Conservation (phyloP, 164 flowering plant genomes). For the Sedum album region DNA sequence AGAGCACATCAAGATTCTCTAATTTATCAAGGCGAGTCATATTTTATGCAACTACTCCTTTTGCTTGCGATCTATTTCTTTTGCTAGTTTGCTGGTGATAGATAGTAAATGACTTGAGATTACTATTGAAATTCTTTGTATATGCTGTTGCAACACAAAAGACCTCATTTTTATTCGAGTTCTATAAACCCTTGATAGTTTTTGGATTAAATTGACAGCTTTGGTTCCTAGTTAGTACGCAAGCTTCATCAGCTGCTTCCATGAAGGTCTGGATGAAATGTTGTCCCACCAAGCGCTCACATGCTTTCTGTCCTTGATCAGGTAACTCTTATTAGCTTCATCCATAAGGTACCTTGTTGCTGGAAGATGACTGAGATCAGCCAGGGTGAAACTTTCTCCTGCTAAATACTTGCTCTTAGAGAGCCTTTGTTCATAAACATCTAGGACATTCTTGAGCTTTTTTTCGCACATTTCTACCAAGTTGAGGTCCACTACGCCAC, state of each 20-base stretch:
- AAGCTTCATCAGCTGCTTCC: slow-evolving; percentile 53
- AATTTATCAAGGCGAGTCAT: slow-evolving; percentile 43
- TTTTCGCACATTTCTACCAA: slow-evolving; percentile 26
- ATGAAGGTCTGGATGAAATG: slow-evolving; percentile 55
- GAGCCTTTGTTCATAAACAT: slow-evolving; percentile 48
- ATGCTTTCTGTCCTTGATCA: slow-evolving; percentile 37
- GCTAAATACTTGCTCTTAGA: slow-evolving; percentile 44
- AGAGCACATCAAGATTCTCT: slow-evolving; percentile 22
- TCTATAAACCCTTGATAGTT: background rate
- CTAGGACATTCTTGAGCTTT: slow-evolving; percentile 51
- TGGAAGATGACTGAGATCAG: slow-evolving; percentile 58
- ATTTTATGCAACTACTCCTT: slow-evolving; percentile 34
- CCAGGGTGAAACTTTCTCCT: slow-evolving; percentile 49
- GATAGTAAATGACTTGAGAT: slow-evolving; percentile 29
- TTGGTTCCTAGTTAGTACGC: slow-evolving; percentile 1
- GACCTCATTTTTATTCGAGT: background rate
- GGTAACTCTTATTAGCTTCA: slow-evolving; percentile 30
- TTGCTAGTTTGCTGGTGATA: slow-evolving; percentile 54
- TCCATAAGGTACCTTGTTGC: slow-evolving; percentile 31
- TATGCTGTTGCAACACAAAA: too few species aligned
- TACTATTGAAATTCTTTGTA: too few species aligned
- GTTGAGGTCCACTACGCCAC: slow-evolving; percentile 26
- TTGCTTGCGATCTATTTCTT: slow-evolving; percentile 70
- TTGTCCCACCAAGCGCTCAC: slow-evolving; percentile 67
- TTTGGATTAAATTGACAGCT: background rate